Evolutionary conservation across 2,329 filamentous ascomycete species (phyloP).

Genomic region (Monosporascus sp.): DNA sequence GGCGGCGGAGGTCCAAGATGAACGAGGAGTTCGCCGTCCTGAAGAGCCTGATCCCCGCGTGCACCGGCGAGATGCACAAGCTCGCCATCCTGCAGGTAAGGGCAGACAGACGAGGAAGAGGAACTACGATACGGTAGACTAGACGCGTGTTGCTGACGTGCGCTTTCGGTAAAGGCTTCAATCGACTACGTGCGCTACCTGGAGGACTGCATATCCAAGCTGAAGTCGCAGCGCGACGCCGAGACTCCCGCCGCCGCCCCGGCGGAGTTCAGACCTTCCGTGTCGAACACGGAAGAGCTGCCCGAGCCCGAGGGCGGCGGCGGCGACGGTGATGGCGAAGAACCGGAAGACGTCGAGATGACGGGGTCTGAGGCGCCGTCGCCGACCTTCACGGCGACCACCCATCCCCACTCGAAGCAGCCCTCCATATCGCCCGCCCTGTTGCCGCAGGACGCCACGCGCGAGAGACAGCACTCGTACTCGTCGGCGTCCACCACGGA

Average conservation of each 20-base stretch:
- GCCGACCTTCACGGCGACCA: conserved; percentile 35
- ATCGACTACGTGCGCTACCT: conserved; percentile 96
- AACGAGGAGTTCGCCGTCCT: conserved; percentile 94
- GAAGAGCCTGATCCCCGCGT: conserved; percentile 94
- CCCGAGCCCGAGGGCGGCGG: conserved; percentile 16
- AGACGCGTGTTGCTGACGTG: neutral
- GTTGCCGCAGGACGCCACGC: conserved; percentile 35
- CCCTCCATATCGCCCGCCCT: conserved; percentile 49
- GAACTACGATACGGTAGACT: neutral
- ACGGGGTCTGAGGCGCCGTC: conserved; percentile 46
- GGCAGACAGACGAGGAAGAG: neutral
- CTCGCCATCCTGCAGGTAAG: conserved; percentile 85
- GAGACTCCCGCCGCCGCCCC: conserved; percentile 23
- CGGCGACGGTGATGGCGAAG: conserved; percentile 28
- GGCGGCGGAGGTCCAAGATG: conserved; percentile 89
- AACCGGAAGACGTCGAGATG: conserved; percentile 56
- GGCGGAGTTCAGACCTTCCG: conserved; percentile 23
- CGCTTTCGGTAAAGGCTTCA: conserved; percentile 58
- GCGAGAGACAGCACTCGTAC: conserved; percentile 45
- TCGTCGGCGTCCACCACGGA: conserved; percentile 46
- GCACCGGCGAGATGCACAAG: conserved; percentile 97
- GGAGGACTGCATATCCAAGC: conserved; percentile 76
- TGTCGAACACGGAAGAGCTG: conserved; percentile 12
- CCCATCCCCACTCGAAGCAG: conserved; percentile 30
- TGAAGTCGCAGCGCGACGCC: conserved; percentile 57